Conservation (phyloP, 257 asterid genomes). For the Echites panduratus region DNA sequence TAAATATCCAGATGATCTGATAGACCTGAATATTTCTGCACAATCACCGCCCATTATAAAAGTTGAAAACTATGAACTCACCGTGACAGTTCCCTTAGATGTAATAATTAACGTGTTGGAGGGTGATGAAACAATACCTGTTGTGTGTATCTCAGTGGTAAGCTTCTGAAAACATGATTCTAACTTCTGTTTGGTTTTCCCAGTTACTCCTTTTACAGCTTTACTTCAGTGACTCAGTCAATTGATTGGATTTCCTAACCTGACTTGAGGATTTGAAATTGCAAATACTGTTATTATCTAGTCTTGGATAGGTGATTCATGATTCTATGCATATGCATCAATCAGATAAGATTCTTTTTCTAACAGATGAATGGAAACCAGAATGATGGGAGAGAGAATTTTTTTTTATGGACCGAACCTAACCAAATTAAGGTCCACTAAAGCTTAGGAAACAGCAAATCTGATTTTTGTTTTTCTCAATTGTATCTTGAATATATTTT, state of each 20-base stretch:
- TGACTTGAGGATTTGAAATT: neutral
- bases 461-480: neutral
- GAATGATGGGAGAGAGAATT: neutral
- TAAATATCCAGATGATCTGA: constrained; percentile 61
- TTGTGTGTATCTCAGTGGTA: constrained; percentile 74
- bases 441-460: neutral
- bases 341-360: too few relatives aligned
- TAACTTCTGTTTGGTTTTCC: neutral
- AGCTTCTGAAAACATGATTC: constrained; percentile 19
- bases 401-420: neutral
- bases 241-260: neutral
- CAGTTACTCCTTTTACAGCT: neutral
- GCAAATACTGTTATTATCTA: neutral
- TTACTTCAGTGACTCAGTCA: too few relatives aligned
- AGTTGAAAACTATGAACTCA: constrained; percentile 41
- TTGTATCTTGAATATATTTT: neutral
- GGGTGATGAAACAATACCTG: constrained; percentile 52
- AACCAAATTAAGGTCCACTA: neutral
- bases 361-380: too few relatives aligned
- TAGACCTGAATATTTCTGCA: constrained; percentile 65
- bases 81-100: constrained; percentile 45
- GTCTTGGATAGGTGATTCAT: too few relatives aligned
- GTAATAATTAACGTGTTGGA: constrained; percentile 60
- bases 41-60: constrained; percentile 51
- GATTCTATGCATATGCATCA: too few relatives aligned